Base-by-base conservation (phyloP, 148 eudicot genomes). In the Dysphania ambrosioides region DNA sequence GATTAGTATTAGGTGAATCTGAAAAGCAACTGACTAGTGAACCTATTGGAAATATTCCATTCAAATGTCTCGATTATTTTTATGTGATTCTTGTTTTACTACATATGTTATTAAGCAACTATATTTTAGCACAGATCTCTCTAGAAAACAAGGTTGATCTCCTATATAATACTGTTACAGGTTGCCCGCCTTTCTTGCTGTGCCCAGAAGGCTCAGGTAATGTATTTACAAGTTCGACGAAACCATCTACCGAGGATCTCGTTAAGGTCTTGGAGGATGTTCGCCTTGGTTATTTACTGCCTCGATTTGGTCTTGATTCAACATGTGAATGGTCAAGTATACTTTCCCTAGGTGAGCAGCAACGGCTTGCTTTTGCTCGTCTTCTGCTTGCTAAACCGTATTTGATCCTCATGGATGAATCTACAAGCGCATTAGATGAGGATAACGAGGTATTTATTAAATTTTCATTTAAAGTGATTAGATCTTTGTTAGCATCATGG, bases 401-500 rank as follows among this genome's bases (percentile, higher is more conserved):
- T 76, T 81, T 90, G 85, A 96, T 86, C 83, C 86, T 94, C 41
- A 77, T 94, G 81, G 98, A 94, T 81, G 98, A 94, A 85, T 87
- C 98, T n/a, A 94, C 98, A 73, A 94, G 98, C 77, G 98, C 98
- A 72, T 83, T 94, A 74, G 98, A 94, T 82, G 97, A 89, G 86
- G 96, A 85, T 35, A 94, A 89, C 77, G 98, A 94, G 98, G 98
- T 94, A 91, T 69, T 27, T 6, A 16, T 41, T 66, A 41, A 18
- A 47, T 6, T 55, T 40, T 24, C 55, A 30, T 41, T 32, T 7
- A 16, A 6, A 13, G 35, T 21, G 27, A 57, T 58, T 36, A 34
- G 30, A 19, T 56, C 53, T 63, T 74, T 4, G 11, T 8, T 16
- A n/a, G 26, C 13, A 29, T 40, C 16, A 41, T n/a, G 60, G 65